Evolutionary conservation across 2,329 filamentous ascomycete genomes (phyloP), one percentile per base, ranked within the genome.

Genomic region (Venturia oleaginea): DNA sequence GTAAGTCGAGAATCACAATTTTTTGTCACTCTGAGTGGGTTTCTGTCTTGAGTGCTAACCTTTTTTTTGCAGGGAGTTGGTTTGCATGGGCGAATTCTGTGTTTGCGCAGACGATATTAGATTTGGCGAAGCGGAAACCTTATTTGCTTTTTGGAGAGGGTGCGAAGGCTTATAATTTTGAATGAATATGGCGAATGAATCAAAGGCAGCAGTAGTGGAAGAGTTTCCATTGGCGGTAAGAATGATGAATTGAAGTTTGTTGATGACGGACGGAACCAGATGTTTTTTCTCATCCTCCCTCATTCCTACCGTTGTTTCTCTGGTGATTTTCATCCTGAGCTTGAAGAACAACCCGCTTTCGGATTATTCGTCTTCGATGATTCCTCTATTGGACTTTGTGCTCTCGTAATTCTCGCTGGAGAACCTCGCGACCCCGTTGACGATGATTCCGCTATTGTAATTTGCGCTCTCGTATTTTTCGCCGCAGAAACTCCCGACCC

Each of bases 21-120:
- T n/a, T 15, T 27, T 22, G n/a, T 19, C 11, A 48, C 59, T 13
- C 19, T 17, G 37, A 43, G 2, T 37, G 1, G 13, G 22, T 22
- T 13, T 37, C 13, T 7, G 34, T 1, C 8, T 37, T 2, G 7
- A 30, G 7, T 34, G 54, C 67, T 67, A 57, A 67, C 38, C 13
- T 37, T 27, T 22, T 22, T 38, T 13, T n/a, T 19, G 51, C 66
- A 84, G 82, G 85, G 68, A 91, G 89, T 72, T 97, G 93, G 93
- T 97, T 97, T 74, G 91, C 93, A 2, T 97, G 92, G 94, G 94
- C 94, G 13, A 99, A 99, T 70, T 94, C 91, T 0, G 91, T 99
- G 13, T 97, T 96, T 76, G 92, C 93, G 17, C 88, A 91, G 75
- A 96, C 92, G 0, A 91, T 99, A 57, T 78, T 99, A 62, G 91